Conservation (phyloP, 306 rosid genomes). For the Dalbergia oliveri region DNA sequence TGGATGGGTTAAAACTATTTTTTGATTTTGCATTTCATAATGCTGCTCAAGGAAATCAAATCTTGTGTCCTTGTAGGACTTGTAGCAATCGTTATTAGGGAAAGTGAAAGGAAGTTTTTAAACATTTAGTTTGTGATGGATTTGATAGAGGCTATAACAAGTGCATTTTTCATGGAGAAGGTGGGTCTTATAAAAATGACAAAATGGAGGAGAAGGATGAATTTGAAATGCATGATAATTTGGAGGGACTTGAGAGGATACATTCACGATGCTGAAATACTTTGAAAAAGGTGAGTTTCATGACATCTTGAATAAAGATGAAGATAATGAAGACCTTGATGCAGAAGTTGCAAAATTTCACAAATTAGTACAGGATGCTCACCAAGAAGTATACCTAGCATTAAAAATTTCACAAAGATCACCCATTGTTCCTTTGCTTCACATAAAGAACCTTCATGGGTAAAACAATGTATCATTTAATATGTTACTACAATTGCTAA, state of each 20-base stretch:
- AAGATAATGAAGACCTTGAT: background rate
- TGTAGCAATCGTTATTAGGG: background rate
- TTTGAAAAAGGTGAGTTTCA: background rate
- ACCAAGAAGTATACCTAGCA: slow-evolving; percentile 3
- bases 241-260: background rate
- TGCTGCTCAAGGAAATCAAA: too few relatives aligned
- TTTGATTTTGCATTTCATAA: background rate
- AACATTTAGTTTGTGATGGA: slow-evolving; percentile 9
- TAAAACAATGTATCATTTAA: background rate
- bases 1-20: background rate
- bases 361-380: background rate
- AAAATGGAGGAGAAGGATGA: too few relatives aligned
- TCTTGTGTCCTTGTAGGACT: background rate
- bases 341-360: background rate
- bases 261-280: background rate
- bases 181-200: background rate
- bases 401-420: slow-evolving; percentile 4
- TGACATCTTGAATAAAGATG: background rate
- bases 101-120: background rate
- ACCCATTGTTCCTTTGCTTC: background rate
- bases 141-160: background rate
- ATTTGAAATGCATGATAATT: background rate
- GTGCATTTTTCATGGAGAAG: slow-evolving; percentile 5
- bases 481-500: background rate
- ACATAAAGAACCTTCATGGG: slow-evolving; percentile 22